Base-by-base conservation (phyloP, 78 protist genomes). In the Chrysochromulina parva region DNA sequence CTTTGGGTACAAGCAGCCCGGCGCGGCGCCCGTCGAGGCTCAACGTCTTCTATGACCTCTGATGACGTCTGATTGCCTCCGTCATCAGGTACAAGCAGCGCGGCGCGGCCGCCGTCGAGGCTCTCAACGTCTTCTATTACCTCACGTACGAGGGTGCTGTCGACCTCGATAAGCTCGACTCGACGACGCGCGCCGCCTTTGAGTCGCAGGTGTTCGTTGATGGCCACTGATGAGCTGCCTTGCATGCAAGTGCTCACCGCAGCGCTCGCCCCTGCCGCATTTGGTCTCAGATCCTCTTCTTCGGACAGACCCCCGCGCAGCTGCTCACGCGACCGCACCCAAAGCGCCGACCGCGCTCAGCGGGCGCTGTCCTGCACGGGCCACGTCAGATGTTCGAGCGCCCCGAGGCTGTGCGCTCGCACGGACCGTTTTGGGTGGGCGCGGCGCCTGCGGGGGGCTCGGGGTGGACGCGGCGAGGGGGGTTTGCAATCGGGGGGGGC, bases 231-330 rank as follows among this genome's bases (percentile, higher is more conserved):
- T 38, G 38, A 38, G 38, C 38, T 38, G 38, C 38, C 38, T 38
- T 38, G 38, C 38, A 38, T 38, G 38, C 38, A 38, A 38, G 38
- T 38, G 38, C 38, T 38, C 38, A 38, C 38, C 38, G 38, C 38
- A 38, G 38, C 38, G 38, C 38, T 38, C 38, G 38, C 38, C 38
- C 38, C 38, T 38, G 38, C 38, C 38, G 38, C 38, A 38, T 38
- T 38, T 38, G 38, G 38, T 38, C 62, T 58, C 62, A 58, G 48
- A 60, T 91, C 57, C 28, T 1, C 53, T 28, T 16, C 54, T 91
- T 91, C 73, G 94, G 94, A 13, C 94, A 91, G 58, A 47, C 59
- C 62, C 94, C 94, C 5, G 9, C 80, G 13, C 90, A 53, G 85
- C 73, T 91, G 26, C 76, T 91, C 55, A 14, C 20, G 7, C 38